A percentile compares a stretch with the other conserved stretches of the same genome.
Conservation (phyloP, 2,329 filamentous ascomycete species). For the Leptographium galeiforme region DNA sequence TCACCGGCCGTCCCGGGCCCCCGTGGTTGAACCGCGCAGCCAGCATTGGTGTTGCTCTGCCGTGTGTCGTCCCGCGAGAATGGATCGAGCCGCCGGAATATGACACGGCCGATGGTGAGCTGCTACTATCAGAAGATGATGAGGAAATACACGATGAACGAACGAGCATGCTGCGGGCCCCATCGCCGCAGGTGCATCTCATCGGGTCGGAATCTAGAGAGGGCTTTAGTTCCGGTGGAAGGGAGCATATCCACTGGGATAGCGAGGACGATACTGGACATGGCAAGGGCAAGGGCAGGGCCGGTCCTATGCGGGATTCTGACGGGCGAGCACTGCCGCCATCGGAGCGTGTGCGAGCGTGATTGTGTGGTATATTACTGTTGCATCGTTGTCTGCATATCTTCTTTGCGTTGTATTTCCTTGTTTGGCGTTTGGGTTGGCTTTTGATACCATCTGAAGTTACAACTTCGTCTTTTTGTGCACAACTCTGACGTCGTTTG, state of each 20-base stretch:
- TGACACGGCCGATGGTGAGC: conserved; percentile 56
- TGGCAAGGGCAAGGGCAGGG: conserved; percentile 30
- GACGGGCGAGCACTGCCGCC: conserved; percentile 38
- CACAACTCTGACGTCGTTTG: background rate
- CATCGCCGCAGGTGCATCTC: conserved; percentile 13
- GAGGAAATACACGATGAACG: conserved; percentile 28
- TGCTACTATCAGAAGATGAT: conserved; percentile 39
- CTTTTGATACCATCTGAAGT: background rate
- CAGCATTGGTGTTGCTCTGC: conserved; percentile 67
- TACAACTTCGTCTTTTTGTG: background rate
- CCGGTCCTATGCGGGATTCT: conserved; percentile 27
- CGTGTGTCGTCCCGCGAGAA: conserved; percentile 69
- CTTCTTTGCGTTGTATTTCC: background rate
- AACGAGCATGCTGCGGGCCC: conserved; percentile 22
- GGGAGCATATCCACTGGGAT: conserved; percentile 9
- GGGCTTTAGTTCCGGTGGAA: conserved; percentile 15
- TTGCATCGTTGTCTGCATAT: background rate
- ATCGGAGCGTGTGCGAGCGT: conserved; percentile 36
- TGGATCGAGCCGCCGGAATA: conserved; percentile 72
- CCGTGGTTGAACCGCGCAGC: conserved; percentile 72
- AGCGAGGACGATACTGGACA: conserved; percentile 32
- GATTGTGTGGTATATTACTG: background rate
- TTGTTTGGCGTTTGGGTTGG: background rate
- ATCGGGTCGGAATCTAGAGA: conserved; percentile 2
- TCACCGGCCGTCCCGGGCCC: conserved; percentile 59